Evolutionary conservation across 306 rosid genomes (phyloP).

Genomic region (Trichosanthes cucumerina): DNA sequence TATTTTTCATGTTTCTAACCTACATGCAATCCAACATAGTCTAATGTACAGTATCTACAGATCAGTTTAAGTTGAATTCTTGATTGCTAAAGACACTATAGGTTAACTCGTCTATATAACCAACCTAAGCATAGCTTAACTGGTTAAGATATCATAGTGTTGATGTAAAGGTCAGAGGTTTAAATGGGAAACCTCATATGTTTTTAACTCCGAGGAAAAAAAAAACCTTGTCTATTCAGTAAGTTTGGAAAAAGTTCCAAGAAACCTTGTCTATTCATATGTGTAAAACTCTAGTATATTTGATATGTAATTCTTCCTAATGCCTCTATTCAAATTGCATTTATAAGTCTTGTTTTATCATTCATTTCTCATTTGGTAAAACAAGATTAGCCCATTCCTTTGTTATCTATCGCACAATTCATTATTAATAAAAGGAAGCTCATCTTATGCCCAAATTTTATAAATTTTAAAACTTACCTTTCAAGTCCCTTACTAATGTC

Average conservation of each 20-base stretch:
- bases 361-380: background rate
- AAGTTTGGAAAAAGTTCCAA: background rate
- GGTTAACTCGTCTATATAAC: background rate
- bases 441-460: background rate
- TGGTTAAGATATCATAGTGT: background rate
- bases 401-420: background rate
- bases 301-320: background rate
- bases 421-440: background rate
- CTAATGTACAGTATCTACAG: background rate
- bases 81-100: background rate
- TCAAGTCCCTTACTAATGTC: background rate
- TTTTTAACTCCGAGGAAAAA: no score
- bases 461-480: background rate
- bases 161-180: background rate
- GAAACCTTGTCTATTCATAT: no score
- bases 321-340: background rate
- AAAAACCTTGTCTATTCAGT: background rate
- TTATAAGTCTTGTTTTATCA: background rate
- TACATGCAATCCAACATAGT: background rate
- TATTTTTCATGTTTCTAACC: background rate
- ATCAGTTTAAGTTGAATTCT: background rate
- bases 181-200: background rate
- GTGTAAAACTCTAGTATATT: background rate
- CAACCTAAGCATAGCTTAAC: background rate
- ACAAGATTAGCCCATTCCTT: background rate